A percentile compares a stretch with the other conserved stretches of the same genome.
Conservation (phyloP, 2,329 filamentous ascomycete genomes). For the Botrytis aclada region DNA sequence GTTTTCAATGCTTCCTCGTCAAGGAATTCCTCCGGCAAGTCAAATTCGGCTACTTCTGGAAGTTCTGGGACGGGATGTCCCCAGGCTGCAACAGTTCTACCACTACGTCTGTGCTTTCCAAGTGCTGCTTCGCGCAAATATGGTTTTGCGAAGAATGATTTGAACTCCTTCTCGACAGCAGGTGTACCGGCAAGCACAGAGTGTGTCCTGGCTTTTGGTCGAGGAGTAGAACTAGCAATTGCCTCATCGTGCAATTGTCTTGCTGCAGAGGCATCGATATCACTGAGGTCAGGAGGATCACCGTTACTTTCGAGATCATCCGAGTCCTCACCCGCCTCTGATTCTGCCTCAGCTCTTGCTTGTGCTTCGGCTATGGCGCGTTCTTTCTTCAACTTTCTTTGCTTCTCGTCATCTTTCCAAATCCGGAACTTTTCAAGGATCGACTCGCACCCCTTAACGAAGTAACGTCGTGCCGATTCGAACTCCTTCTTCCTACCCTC, state of each 20-base stretch:
- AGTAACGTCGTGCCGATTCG: constrained; percentile 79
- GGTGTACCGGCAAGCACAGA: constrained; percentile 26
- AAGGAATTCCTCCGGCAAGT: constrained; percentile 57
- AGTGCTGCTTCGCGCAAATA: constrained; percentile 78
- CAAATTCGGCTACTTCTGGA: constrained; percentile 63
- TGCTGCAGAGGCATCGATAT: constrained; percentile 68
- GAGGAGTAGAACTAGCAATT: constrained; percentile 35
- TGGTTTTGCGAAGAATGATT: constrained; percentile 72
- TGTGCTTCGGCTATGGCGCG: constrained; percentile 51
- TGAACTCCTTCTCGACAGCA: constrained; percentile 60
- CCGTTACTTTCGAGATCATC: constrained; percentile 47
- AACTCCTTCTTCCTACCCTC: constrained; percentile 84
- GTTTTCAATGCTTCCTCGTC: constrained; percentile 52
- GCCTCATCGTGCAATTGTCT: constrained; percentile 62
- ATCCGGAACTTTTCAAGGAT: constrained; percentile 83
- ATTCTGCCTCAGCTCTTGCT: constrained; percentile 43
- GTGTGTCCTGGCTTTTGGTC: constrained; percentile 24
- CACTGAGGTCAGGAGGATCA: constrained; percentile 59
- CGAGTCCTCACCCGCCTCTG: constrained; percentile 35
- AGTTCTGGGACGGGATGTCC: constrained; percentile 76
- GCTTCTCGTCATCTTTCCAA: constrained; percentile 89
- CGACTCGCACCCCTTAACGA: constrained; percentile 76
- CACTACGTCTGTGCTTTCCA: constrained; percentile 66
- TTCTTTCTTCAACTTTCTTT: constrained; percentile 73
- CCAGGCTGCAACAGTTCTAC: constrained; percentile 73